Percentiles rank a stretch among this genome's conserved stretches.
Evolutionary conservation across 2,329 filamentous ascomycete species (phyloP).

Genomic region (Gliomastix tumulicola): DNA sequence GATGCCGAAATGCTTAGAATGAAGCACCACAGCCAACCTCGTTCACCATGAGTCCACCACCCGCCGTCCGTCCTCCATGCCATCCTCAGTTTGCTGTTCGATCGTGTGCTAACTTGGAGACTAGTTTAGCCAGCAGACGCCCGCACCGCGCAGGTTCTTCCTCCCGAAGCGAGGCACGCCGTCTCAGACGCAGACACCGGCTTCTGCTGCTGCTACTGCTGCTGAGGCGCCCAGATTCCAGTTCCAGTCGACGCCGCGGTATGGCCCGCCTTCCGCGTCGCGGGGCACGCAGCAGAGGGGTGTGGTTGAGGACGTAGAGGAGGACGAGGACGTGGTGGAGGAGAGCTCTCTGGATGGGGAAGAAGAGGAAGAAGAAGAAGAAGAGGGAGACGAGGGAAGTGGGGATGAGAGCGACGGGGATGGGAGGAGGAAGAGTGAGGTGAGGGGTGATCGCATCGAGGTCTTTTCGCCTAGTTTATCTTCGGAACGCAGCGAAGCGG

Average conservation of each 20-base stretch:
- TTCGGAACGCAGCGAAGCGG: no score
- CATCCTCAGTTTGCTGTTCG: no score
- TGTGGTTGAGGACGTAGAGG: conserved; percentile 22
- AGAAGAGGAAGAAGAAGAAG: no score
- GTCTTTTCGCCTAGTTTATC: no score
- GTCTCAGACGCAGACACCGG: conserved; percentile 22
- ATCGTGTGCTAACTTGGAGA: no score
- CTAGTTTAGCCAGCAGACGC: conserved; percentile 29
- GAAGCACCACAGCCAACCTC: no score
- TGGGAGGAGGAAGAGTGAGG: conserved; percentile 2
- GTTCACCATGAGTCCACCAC: no score
- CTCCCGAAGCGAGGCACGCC: conserved; percentile 23
- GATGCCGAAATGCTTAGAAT: no score
- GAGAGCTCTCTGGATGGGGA: conserved; percentile 1
- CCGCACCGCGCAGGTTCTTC: conserved; percentile 29
- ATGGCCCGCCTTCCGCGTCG: conserved; percentile 19
- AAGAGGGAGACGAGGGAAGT: conserved; percentile 1
- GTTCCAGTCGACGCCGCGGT: conserved; percentile 31
- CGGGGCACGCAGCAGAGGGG: conserved; percentile 17
- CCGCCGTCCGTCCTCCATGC: no score
- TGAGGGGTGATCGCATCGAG: conserved; percentile 10
- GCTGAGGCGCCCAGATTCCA: no score
- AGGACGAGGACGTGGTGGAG: conserved; percentile 6
- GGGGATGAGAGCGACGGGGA: conserved; percentile 1
- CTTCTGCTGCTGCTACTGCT: no score